phyloP scores from a whole-genome alignment of 2,329 filamentous ascomycete species.

The Talaromyces sp. region DNA sequence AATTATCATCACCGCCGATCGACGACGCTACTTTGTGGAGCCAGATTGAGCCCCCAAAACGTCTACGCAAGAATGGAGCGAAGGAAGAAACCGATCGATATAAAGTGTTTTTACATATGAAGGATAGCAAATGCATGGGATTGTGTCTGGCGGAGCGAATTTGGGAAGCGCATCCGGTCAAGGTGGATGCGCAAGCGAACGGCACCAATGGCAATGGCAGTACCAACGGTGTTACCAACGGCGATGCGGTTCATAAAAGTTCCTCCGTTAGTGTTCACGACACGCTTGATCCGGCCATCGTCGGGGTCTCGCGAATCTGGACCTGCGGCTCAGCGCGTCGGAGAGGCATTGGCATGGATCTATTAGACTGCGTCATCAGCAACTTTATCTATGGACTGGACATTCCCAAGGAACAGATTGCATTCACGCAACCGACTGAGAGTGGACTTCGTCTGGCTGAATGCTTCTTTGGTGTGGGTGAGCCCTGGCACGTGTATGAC shows the following conservation, averaged over 20 bases:
- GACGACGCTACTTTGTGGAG: conserved; percentile 59
- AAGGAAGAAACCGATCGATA: conserved; percentile 51
- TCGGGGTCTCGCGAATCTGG: conserved; percentile 67
- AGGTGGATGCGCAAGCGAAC: conserved; percentile 30
- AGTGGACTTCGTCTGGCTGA: conserved; percentile 58
- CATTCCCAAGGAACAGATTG: conserved; percentile 56
- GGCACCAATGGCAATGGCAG: conserved; percentile 21
- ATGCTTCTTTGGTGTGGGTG: conserved; percentile 56
- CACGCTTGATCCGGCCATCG: conserved; percentile 48
- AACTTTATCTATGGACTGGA: conserved; percentile 58
- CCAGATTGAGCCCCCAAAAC: conserved; percentile 43
- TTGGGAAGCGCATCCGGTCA: conserved; percentile 54
- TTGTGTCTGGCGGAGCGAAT: conserved; percentile 63
- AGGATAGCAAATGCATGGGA: conserved; percentile 61
- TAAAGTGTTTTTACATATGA: conserved; percentile 62
- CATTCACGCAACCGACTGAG: conserved; percentile 66
- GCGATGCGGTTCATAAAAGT: conserved; percentile 26
- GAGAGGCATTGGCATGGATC: conserved; percentile 56
- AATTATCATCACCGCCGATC: conserved; percentile 62
- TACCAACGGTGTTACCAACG: background rate
- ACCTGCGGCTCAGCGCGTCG: conserved; percentile 57
- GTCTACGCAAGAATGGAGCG: conserved; percentile 32
- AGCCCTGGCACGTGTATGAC: conserved; percentile 62
- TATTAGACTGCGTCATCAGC: conserved; percentile 57
- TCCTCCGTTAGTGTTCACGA: conserved; percentile 49